phyloP scores from a whole-genome alignment of 148 eudicot genomes.

The Persicaria maculosa region DNA sequence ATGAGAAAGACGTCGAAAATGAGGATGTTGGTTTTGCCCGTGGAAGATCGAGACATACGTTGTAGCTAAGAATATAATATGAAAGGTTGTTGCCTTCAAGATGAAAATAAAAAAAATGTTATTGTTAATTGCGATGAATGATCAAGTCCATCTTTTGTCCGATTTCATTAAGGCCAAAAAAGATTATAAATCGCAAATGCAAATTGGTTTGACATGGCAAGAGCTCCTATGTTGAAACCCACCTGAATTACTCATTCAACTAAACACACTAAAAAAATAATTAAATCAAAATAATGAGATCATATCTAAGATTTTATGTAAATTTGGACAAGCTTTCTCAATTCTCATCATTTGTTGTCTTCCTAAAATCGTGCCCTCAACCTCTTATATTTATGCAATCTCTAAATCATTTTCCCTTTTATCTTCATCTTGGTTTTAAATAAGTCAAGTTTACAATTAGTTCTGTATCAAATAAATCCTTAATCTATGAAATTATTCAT shows the following conservation, averaged over 20 bases:
- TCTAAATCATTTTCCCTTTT: neutral
- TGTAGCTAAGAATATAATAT: no score
- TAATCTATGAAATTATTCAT: no score
- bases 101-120: neutral
- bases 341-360: neutral
- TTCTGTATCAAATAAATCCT: no score
- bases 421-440: neutral
- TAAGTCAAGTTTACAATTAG: no score
- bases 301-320: neutral
- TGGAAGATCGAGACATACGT: no score
- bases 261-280: neutral
- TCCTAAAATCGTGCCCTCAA: constrained; percentile 7
- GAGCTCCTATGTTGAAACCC: neutral
- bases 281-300: neutral
- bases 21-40: no score
- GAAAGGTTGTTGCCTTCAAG: no score
- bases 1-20: no score
- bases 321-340: neutral
- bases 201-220: neutral
- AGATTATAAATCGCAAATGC: neutral
- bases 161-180: neutral
- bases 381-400: neutral
- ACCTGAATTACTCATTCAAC: neutral
- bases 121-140: neutral
- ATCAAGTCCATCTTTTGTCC: neutral